A percentile compares a stretch with the other conserved stretches of the same genome.
Conservation (phyloP, 371 early-diverging fungal genomes). For the Smittium culicis region DNA sequence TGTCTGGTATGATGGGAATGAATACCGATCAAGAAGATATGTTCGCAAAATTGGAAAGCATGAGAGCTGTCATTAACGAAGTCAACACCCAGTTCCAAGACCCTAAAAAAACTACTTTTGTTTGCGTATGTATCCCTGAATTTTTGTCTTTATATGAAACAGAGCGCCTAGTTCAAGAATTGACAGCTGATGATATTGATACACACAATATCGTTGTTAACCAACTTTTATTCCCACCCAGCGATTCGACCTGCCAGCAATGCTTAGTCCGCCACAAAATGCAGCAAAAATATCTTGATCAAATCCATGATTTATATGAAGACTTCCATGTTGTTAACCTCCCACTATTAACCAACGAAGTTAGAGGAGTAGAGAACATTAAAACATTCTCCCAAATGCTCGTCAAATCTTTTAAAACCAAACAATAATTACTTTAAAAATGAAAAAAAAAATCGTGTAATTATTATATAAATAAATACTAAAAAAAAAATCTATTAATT, state of each 20-base stretch:
- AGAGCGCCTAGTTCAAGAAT: constrained; percentile 96
- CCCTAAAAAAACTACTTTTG: constrained; percentile 92
- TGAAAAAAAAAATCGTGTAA: too few species aligned
- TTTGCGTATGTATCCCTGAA: constrained; percentile 97
- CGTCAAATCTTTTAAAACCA: constrained; percentile 53
- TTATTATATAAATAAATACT: too few species aligned
- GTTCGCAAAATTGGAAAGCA: constrained; percentile 83
- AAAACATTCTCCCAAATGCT: constrained; percentile 83
- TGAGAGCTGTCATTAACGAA: constrained; percentile 86
- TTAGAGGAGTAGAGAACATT: constrained; percentile 86
- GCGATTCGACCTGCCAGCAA: constrained; percentile 84
- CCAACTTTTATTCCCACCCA: constrained; percentile 89
- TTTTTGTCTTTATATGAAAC: constrained; percentile 98
- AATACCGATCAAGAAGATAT: constrained; percentile 82
- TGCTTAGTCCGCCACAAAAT: constrained; percentile 89
- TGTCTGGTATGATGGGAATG: constrained; percentile 95
- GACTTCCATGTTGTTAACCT: constrained; percentile 89
- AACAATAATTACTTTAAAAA: too few species aligned
- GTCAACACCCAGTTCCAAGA: constrained; percentile 94
- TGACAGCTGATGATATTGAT: constrained; percentile 90
- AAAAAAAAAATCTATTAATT: too few species aligned
- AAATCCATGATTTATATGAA: constrained; percentile 94
- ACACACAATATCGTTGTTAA: constrained; percentile 98
- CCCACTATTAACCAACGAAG: constrained; percentile 91
- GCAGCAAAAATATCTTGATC: constrained; percentile 95